Conservation (phyloP, 805 yeast species). For the Jamesozyma lodderae region DNA sequence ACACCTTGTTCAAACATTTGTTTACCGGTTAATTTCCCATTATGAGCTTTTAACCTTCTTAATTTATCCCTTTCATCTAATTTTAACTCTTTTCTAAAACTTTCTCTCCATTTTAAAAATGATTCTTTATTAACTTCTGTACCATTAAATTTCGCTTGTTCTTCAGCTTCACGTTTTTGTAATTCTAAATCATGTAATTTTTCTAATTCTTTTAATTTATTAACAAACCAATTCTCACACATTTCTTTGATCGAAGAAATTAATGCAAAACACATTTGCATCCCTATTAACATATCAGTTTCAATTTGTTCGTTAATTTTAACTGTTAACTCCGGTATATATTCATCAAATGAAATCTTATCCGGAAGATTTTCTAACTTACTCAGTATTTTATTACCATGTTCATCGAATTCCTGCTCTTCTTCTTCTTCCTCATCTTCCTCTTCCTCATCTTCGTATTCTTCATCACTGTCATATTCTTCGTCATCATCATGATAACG, state of each 20-base stretch:
- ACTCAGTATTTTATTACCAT: constrained; percentile 38
- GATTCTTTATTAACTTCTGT: constrained; percentile 78
- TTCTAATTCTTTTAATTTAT: constrained; percentile 48
- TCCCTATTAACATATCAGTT: constrained; percentile 66
- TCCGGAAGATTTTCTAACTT: constrained; percentile 49
- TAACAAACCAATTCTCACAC: constrained; percentile 59
- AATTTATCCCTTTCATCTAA: constrained; percentile 48
- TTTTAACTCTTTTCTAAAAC: constrained; percentile 66
- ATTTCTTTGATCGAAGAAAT: constrained; percentile 70
- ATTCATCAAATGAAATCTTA: constrained; percentile 46
- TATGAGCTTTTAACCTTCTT: constrained; percentile 50
- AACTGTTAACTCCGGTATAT: constrained; percentile 29
- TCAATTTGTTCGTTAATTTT: constrained; percentile 33
- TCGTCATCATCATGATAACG: too few relatives aligned
- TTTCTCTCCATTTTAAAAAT: constrained; percentile 62
- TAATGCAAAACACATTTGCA: constrained; percentile 83
- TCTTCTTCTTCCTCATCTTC: constrained; percentile 33
- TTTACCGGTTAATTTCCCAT: constrained; percentile 74
- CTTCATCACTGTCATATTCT: constrained; percentile 32
- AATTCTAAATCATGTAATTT: constrained; percentile 49
- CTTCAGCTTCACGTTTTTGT: constrained; percentile 62
- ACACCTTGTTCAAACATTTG: constrained; percentile 88
- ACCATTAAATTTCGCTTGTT: constrained; percentile 84
- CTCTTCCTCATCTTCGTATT: constrained; percentile 28
- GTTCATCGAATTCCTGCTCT: constrained; percentile 36